These are phyloP conservation scores for Malus hybrid DNA, from an alignment of 331 rosid genomes.

Conservation along the genomic window DNA sequence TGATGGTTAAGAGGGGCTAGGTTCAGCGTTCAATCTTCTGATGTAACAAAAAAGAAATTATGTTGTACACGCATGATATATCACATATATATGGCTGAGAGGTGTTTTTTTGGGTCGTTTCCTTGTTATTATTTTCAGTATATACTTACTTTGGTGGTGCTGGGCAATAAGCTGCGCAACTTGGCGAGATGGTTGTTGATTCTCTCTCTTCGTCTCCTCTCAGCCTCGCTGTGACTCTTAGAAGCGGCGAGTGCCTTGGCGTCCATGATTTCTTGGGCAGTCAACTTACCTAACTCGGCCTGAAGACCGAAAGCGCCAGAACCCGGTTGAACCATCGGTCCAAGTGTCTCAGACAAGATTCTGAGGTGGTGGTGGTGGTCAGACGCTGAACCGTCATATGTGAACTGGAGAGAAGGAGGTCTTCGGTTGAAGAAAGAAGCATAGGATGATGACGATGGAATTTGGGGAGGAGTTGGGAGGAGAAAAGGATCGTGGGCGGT, in stretches of 20 bases:
- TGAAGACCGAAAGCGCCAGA: conserved; percentile 71
- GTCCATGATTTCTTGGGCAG: conserved; percentile 91
- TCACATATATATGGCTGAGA: neutral
- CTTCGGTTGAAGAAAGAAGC: conserved; percentile 44
- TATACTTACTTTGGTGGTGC: conserved; percentile 79
- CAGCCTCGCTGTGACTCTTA: conserved; percentile 91
- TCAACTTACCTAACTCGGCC: conserved; percentile 73
- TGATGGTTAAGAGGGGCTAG: too few species aligned
- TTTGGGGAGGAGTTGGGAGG: conserved; percentile 40
- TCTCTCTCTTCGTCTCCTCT: conserved; percentile 86
- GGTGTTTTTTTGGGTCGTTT: neutral
- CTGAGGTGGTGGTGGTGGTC: conserved; percentile 68
- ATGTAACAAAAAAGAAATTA: neutral
- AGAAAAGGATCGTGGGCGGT: conserved; percentile 39
- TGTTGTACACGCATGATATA: conserved; percentile 14
- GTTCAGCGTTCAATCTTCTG: too few species aligned
- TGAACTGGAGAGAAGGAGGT: conserved; percentile 60
- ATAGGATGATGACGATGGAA: conserved; percentile 43
- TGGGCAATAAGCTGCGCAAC: conserved; percentile 77
- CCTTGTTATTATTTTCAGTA: neutral
- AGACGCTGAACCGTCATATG: conserved; percentile 59
- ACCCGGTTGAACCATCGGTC: conserved; percentile 61
- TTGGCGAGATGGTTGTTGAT: conserved; percentile 96
- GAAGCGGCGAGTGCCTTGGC: conserved; percentile 96
- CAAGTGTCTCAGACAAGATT: conserved; percentile 66